Evolutionary conservation across 768 basidiomycete genomes (phyloP).

Genomic region (Scleroderma bovista): DNA sequence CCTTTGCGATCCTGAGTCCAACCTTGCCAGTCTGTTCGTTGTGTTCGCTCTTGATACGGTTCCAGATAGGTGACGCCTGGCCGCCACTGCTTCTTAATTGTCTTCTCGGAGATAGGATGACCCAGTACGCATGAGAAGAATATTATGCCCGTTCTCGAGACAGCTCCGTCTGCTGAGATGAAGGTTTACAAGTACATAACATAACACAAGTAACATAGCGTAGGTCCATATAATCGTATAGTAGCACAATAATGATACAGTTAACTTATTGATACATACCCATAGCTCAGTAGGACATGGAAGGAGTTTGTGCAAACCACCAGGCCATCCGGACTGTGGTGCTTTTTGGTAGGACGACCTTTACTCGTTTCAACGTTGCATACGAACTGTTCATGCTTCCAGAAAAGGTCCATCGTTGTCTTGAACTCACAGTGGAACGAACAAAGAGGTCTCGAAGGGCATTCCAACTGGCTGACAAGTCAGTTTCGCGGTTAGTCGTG

Average conservation of each 20-base stretch:
- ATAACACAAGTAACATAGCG: too few relatives aligned
- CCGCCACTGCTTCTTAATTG: too few relatives aligned
- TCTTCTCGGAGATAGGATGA: too few relatives aligned
- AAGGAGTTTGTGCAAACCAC: constrained; percentile 10
- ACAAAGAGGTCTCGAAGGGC: constrained; percentile 19
- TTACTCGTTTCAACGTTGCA: constrained; percentile 7
- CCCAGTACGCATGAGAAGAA: too few relatives aligned
- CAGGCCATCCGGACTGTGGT: constrained; percentile 14
- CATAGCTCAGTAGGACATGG: constrained; percentile 6
- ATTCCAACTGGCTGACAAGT: constrained; percentile 12
- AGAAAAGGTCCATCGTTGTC: constrained; percentile 7
- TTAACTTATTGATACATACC: constrained; percentile 8
- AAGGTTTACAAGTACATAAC: too few relatives aligned
- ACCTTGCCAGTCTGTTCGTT: too few relatives aligned
- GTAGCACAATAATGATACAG: constrained; percentile 1
- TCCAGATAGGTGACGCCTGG: too few relatives aligned
- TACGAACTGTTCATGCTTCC: neutral
- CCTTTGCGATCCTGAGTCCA: too few relatives aligned
- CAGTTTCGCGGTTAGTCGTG: constrained; percentile 1
- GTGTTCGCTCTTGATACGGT: too few relatives aligned
- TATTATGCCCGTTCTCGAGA: too few relatives aligned
- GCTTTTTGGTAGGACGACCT: constrained; percentile 17
- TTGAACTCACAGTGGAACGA: constrained; percentile 7
- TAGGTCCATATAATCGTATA: constrained; percentile 5
- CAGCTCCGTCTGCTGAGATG: too few relatives aligned